These are phyloP conservation scores for Colletotrichum endophyticum DNA, from an alignment of 2,329 filamentous ascomycete genomes.

Conservation along the genomic window DNA sequence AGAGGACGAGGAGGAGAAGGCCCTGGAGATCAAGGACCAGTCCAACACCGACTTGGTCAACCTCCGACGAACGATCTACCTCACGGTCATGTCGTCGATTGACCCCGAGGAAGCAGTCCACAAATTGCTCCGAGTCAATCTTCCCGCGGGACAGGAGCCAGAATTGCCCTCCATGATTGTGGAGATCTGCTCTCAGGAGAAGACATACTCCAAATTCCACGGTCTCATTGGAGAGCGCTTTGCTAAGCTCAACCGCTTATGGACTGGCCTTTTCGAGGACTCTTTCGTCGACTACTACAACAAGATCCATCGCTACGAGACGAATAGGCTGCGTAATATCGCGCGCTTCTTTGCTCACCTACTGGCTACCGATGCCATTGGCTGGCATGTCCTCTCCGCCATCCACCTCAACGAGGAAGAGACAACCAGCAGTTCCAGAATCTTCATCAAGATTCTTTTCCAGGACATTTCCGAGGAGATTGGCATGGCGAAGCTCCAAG, in stretches of 20 bases:
- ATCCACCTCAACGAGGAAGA: conserved; percentile 96
- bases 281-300: conserved; percentile 94
- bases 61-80: conserved; percentile 89
- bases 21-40: conserved; percentile 96
- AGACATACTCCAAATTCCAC: conserved; percentile 97
- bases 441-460: conserved; percentile 98
- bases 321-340: conserved; percentile 92
- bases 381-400: conserved; percentile 86
- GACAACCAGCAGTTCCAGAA: conserved; percentile 93
- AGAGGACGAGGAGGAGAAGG: conserved; percentile 78
- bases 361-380: conserved; percentile 84
- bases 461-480: conserved; percentile 89
- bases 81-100: conserved; percentile 96
- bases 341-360: conserved; percentile 94
- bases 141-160: conserved; percentile 84
- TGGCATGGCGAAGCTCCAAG: conserved; percentile 80
- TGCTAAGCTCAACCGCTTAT: conserved; percentile 92
- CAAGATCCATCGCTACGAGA: conserved; percentile 96
- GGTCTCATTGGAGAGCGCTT: conserved; percentile 94
- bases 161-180: conserved; percentile 97
- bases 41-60: conserved; percentile 96
- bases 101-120: conserved; percentile 97
- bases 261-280: conserved; percentile 91
- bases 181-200: conserved; percentile 95
- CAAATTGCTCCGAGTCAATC: conserved; percentile 92